Evolutionary conservation across 2,329 filamentous ascomycete genomes (phyloP).

Genomic region (Fusarium liriodendri): DNA sequence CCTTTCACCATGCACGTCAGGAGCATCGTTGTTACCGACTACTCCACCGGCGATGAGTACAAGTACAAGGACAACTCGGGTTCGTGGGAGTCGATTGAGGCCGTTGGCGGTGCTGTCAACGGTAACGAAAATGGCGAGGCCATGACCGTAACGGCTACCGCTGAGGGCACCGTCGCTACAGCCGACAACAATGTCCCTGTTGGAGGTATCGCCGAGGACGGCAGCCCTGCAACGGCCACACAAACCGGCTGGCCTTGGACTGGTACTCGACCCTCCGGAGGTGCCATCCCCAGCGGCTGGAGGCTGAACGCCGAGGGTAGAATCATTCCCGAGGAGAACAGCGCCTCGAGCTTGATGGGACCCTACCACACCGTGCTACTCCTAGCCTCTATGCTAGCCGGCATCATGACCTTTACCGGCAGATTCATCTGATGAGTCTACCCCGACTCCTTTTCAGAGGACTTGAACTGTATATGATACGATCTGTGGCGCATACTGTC

Average conservation of each 20-base stretch:
- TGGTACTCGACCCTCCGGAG: slow-evolving; percentile 63
- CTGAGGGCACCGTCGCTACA: slow-evolving; percentile 72
- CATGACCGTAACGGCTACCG: slow-evolving; percentile 64
- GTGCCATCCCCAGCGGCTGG: slow-evolving; percentile 81
- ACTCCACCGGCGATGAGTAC: slow-evolving; percentile 91
- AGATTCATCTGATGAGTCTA: slow-evolving; percentile 32
- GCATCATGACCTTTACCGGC: slow-evolving; percentile 39
- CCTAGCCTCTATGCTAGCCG: slow-evolving; percentile 43
- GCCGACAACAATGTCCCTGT: slow-evolving; percentile 76
- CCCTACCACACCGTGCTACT: slow-evolving; percentile 40
- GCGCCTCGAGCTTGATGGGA: slow-evolving; percentile 53
- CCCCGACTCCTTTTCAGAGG: background rate
- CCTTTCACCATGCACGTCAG: slow-evolving; percentile 90
- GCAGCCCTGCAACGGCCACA: slow-evolving; percentile 62
- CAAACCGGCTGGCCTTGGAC: slow-evolving; percentile 77
- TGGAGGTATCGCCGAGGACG: slow-evolving; percentile 72
- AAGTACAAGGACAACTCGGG: slow-evolving; percentile 83
- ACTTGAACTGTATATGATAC: slow-evolving; percentile 19
- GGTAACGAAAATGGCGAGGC: slow-evolving; percentile 69
- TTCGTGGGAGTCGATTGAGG: slow-evolving; percentile 82
- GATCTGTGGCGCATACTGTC: slow-evolving; percentile 2
- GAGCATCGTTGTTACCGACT: slow-evolving; percentile 83
- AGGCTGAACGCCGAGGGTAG: slow-evolving; percentile 82
- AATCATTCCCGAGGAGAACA: slow-evolving; percentile 72
- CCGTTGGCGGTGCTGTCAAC: slow-evolving; percentile 83